Evolutionary conservation across 129 eudicot genomes (phyloP).

Genomic region (Lactuca sativa): DNA sequence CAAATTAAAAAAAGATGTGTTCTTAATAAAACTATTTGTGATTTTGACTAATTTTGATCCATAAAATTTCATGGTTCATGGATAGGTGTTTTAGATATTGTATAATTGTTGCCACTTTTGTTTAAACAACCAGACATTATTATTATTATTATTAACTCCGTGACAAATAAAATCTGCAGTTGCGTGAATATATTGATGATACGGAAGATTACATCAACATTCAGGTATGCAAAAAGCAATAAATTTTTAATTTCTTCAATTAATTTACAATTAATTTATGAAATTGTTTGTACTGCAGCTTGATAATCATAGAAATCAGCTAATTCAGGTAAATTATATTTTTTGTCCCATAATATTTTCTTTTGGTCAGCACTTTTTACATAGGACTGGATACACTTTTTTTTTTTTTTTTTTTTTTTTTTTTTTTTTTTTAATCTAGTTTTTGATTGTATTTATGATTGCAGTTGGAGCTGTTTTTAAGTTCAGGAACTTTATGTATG

Average conservation of each 20-base stretch:
- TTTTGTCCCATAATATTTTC: background rate
- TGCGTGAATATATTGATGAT: constrained; percentile 88
- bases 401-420: no score
- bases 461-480: constrained; percentile 90
- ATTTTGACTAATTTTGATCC: background rate
- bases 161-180: constrained; percentile 46
- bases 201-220: constrained; percentile 95
- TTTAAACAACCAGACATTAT: background rate
- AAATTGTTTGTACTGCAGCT: constrained; percentile 53
- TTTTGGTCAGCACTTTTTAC: no score
- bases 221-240: constrained; percentile 49
- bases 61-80: background rate
- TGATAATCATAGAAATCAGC: constrained; percentile 97
- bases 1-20: no score
- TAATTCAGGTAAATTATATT: constrained; percentile 70
- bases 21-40: no score
- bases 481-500: constrained; percentile 75
- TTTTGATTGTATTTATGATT: constrained; percentile 1
- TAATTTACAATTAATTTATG: background rate
- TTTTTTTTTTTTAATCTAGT: no score
- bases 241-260: background rate
- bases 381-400: no score
- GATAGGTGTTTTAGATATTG: background rate
- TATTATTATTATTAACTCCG: no score
- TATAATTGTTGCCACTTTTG: background rate